Evolutionary conservation across 1,139 yeast genomes (phyloP).

Genomic region (Scheffersomyces segobiensis): DNA sequence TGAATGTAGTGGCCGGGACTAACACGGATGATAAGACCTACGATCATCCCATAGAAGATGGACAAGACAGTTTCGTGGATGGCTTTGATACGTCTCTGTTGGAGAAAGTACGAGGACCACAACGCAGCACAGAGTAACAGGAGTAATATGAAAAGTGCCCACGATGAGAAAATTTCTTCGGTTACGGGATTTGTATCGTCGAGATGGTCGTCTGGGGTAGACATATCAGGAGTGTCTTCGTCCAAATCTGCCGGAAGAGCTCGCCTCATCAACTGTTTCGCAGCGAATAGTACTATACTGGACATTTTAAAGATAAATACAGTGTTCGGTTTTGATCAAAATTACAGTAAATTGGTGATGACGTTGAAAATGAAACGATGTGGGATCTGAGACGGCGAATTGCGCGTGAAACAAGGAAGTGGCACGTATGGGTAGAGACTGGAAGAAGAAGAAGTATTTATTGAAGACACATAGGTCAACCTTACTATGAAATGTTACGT

Average conservation of each 20-base stretch:
- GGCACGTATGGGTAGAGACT: not conserved
- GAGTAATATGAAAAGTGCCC: conserved; percentile 91
- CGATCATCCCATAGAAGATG: conserved; percentile 94
- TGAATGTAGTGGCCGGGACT: conserved; percentile 97
- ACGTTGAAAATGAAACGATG: not conserved
- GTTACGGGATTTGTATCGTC: conserved; percentile 86
- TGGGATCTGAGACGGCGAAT: not conserved
- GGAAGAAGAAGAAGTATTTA: not conserved
- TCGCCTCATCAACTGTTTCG: conserved; percentile 29
- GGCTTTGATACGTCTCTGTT: conserved; percentile 88
- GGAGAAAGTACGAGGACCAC: conserved; percentile 93
- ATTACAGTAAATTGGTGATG: not conserved
- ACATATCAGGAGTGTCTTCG: conserved; percentile 49
- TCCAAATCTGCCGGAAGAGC: conserved; percentile 29
- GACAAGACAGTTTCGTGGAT: conserved; percentile 96
- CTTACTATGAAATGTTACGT: not conserved
- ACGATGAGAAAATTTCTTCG: conserved; percentile 92
- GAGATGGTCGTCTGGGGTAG: conserved; percentile 54
- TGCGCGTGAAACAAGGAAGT: not conserved
- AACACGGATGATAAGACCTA: conserved; percentile 84
- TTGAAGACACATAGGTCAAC: not conserved
- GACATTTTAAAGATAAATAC: conserved; percentile 16
- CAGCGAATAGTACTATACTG: conserved; percentile 27
- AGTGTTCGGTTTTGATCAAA: not conserved
- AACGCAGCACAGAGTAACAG: conserved; percentile 81